Base-by-base conservation (phyloP, 1,139 yeast species). In the Keqinozyma sinolaborantium region DNA sequence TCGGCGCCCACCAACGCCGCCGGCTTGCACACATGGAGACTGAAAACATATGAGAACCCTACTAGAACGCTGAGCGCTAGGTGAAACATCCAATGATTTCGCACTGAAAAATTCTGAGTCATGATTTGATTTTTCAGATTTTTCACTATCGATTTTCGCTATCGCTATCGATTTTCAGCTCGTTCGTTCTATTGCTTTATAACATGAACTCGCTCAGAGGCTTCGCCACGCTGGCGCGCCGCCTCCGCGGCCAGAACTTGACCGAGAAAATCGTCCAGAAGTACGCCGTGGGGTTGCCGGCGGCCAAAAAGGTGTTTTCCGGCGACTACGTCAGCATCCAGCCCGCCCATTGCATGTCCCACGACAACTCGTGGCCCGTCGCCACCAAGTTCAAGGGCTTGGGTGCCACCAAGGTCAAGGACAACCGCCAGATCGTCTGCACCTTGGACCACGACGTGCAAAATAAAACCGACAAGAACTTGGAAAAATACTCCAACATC, bases 341-440 rank as follows among this genome's bases (percentile, higher is more conserved):
- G 51, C 99, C 99, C 6, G 94, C 95, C 5, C 95, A 92, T 64
- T 92, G 96, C 59, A 92, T 94, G 98, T 86, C 97, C 10, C 99
- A 92, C 58, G 99, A 92, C 58, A 92, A 92, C 60, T 83, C 97
- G 31, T 92, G 99, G 98, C 99, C 99, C 0, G 97, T 92, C 16
- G 98, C 98, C 1, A 73, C 92, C 50, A 92, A 92, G 64, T 92
- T 94, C 61, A 87, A 79, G 82, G 95, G 95, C 5, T 71, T 92
- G 24, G 98, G 98, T 1, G 97, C 97, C 27, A 77, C 78, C 14
- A 69, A 77, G 40, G 85, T 92, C 40, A 77, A 83, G 48, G 84
- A 92, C 51, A 83, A 84, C 51, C 71, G 86, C 38, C 99, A 92
- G 63, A 86, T 92, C 23, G 97, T 92, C 30, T 84, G 88, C 71